These are phyloP conservation scores for Leccinum uliginosum DNA, from an alignment of 768 basidiomycete genomes.

Conservation along the genomic window DNA sequence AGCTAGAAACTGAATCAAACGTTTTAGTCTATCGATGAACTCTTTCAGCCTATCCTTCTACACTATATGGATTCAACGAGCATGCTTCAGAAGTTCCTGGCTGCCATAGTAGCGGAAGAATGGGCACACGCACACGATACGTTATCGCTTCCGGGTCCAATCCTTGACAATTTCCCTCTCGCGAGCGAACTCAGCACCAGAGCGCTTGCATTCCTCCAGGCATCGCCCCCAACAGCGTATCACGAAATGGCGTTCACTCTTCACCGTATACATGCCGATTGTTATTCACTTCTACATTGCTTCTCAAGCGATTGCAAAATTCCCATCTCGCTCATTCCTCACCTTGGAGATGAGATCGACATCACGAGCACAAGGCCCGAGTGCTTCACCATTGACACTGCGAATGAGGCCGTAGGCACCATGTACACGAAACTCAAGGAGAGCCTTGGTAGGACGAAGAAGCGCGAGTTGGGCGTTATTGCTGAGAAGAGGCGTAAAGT, in stretches of 20 bases:
- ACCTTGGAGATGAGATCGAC: constrained; percentile 73
- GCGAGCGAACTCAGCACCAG: constrained; percentile 66
- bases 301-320: constrained; percentile 89
- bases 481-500: constrained; percentile 72
- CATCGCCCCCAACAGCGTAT: constrained; percentile 70
- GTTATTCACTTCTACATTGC: constrained; percentile 71
- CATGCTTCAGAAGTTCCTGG: constrained; percentile 85
- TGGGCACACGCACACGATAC: constrained; percentile 69
- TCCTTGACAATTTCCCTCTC: constrained; percentile 54
- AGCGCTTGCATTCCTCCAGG: constrained; percentile 71
- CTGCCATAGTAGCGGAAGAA: constrained; percentile 85
- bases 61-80: constrained; percentile 85
- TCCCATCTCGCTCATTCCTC: constrained; percentile 71
- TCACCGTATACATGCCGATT: constrained; percentile 75
- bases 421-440: constrained; percentile 76
- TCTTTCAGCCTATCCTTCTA: constrained; percentile 69
- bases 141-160: constrained; percentile 31
- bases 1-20: not conserved
- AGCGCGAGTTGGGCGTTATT: constrained; percentile 67
- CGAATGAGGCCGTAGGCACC: constrained; percentile 61
- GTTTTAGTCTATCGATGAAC: constrained; percentile 48
- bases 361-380: constrained; percentile 58
- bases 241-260: constrained; percentile 87
- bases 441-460: constrained; percentile 71
- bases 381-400: constrained; percentile 77